Base-by-base conservation (phyloP, 169 alveolate species). In the Babesia bovis region DNA sequence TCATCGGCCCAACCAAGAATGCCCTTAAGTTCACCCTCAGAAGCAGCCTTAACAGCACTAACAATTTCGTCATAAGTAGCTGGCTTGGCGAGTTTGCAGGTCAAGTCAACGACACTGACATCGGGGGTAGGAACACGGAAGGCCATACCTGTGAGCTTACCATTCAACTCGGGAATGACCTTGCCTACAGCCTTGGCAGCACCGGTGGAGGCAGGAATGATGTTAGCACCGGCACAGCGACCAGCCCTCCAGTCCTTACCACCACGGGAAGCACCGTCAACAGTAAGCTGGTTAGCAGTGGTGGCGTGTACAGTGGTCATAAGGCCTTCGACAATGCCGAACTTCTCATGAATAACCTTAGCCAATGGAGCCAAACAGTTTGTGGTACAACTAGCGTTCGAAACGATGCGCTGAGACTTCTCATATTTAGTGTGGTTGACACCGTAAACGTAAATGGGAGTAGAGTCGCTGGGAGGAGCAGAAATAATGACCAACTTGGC, bases 191-290 rank as follows among this genome's bases (percentile, higher is more conserved):
- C 99, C 90, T 98, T 98, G 30, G 99, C 99, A 55, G 99, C 99
- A 32, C 99, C 99, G 26, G 99, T 98, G 77, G 98, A 78, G 10
- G 99, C 96, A 26, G 99, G 99, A 77, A 98, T 97, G 76, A 98
- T 95, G 93, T 98, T 98, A 77, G 90, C 91, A 40, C 96, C 96
- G 10, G 99, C 99, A 73, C 98, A 96, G 65, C 99, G 92, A 41
- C 99, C 99, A 38, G 99, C 99, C 82, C 99, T 94, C 99, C 99
- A 98, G 95, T 98, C 99, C 90, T 98, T 98, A 58, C 99, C 99
- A 23, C 99, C 99, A 82, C 96, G 94, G 41, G 99, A 93, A 55
- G 99, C 99, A 47, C 99, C 99, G 79, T 98, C 99, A 42, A 98
- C 99, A 66, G 98, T 95, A 76, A 96, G 92, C 92, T 98, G 98